phyloP scores from a whole-genome alignment of 2,329 filamentous ascomycete genomes.

The Delphinella strobiligena region DNA sequence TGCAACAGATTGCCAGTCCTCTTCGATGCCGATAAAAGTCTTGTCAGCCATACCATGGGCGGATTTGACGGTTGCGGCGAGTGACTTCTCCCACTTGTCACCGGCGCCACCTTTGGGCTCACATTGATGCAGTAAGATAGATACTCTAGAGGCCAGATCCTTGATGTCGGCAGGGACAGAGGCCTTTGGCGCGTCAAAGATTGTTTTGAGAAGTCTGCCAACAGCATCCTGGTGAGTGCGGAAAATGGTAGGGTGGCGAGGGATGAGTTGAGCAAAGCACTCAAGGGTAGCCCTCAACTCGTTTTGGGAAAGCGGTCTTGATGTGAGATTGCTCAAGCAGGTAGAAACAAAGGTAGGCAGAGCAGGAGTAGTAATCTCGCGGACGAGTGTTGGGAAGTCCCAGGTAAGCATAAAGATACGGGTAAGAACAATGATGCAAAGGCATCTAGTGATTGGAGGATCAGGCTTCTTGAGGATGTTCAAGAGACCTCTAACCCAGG shows the following conservation, averaged over 20 bases:
- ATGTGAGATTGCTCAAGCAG: conserved; percentile 52
- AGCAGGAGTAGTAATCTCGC: conserved; percentile 79
- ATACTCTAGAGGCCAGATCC: conserved; percentile 7
- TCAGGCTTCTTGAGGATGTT: conserved; percentile 71
- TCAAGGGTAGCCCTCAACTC: conserved; percentile 55
- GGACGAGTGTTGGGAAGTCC: conserved; percentile 67
- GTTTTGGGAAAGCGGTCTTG: conserved; percentile 19
- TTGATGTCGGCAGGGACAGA: neutral
- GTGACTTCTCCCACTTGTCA: conserved; percentile 64
- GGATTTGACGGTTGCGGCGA: conserved; percentile 49
- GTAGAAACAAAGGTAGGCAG: conserved; percentile 62
- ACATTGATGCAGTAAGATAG: conserved; percentile 61
- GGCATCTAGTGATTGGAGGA: conserved; percentile 58
- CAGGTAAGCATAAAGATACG: conserved; percentile 77
- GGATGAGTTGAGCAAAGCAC: conserved; percentile 59
- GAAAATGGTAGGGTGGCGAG: conserved; percentile 73
- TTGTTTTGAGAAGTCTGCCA: conserved; percentile 44
- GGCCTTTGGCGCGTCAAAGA: conserved; percentile 28
- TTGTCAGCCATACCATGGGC: conserved; percentile 63
- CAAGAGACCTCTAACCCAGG: conserved; percentile 69
- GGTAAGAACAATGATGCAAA: conserved; percentile 65
- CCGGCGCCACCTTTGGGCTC: conserved; percentile 66
- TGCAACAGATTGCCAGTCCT: conserved; percentile 63
- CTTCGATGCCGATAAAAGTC: conserved; percentile 65
- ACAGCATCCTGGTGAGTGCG: conserved; percentile 64